Base-by-base conservation (phyloP, 2,329 filamentous ascomycete species). In the Basipetospora chlamydospora region DNA sequence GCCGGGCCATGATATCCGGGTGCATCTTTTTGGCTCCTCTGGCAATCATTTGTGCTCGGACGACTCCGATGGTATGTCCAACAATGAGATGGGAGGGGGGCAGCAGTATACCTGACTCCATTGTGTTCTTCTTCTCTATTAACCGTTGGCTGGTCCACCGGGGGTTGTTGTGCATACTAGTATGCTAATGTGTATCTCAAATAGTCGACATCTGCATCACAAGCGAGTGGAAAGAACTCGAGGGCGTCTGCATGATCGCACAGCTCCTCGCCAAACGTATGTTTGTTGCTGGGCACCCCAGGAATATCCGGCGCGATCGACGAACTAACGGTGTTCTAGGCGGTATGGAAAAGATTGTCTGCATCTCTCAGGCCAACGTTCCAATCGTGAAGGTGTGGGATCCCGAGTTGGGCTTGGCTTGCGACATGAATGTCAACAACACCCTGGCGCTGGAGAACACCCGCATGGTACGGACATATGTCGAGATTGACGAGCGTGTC, bases 351-450 rank as follows among this genome's bases (percentile, higher is more conserved):
- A 84, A 84, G 49, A 86, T 98, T 1, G 82, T 95, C 17, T 98
- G 90, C 54, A 85, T 96, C 36, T 85, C 85, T 20, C 83, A 81
- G 28, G 90, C 90, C 41, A 96, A 95, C 58, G 90, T 98, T 11
- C 88, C 90, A 4, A 98, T 98, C 50, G 90, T 98, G 47, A 96
- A 96, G 63, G 83, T 94, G 39, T 98, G 90, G 87, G 90, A 98
- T 54, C 90, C 90, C 3, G 85, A 94, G 55, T 66, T 95, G 39
- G 67, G 78, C 44, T 66, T 98, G 35, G 82, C 86, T 12, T 95
- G 87, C 56, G 90, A 98, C 54, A 90, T 98, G 80, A 98, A 98
- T 48, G 87, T 98, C 60, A 98, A 98, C 63, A 98, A 96, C 49
- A 90, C 87, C 1, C 60, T 92, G 37, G 90, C 90, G 4, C 64